Conservation (phyloP, 305 asterid genomes). For the Andrographis paniculata region DNA sequence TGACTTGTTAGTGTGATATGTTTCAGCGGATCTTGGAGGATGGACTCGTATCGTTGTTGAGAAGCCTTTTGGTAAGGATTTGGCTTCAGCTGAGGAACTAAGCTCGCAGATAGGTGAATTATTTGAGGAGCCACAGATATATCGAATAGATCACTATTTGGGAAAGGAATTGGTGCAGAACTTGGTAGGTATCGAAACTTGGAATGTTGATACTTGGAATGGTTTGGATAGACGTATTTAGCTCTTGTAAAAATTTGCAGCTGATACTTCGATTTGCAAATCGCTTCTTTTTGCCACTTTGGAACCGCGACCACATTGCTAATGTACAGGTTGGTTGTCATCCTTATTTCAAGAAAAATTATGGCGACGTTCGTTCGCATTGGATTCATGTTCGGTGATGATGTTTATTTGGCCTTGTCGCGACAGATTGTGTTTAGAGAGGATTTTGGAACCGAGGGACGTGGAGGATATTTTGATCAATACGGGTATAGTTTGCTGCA, state of each 20-base stretch:
- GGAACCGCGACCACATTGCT: slow-evolving; percentile 80
- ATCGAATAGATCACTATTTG: slow-evolving; percentile 93
- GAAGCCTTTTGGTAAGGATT: slow-evolving; percentile 98
- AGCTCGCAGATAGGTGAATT: slow-evolving; percentile 90
- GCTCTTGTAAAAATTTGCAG: slow-evolving; percentile 32
- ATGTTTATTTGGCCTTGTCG: slow-evolving; percentile 1
- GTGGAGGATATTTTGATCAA: slow-evolving; percentile 82
- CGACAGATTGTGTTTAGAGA: slow-evolving; percentile 73
- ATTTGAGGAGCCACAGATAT: slow-evolving; percentile 85
- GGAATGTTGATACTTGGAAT: too few species aligned
- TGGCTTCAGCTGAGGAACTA: slow-evolving; percentile 88
- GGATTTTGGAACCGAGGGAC: slow-evolving; percentile 85
- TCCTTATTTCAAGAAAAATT: slow-evolving; percentile 1
- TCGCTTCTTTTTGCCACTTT: slow-evolving; percentile 76
- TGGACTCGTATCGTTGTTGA: slow-evolving; percentile 97
- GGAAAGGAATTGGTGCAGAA: slow-evolving; percentile 98
- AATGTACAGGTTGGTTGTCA: slow-evolving; percentile 56
- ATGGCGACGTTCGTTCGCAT: slow-evolving; percentile 2
- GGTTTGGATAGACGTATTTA: slow-evolving; percentile 2
- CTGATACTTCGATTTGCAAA: slow-evolving; percentile 84
- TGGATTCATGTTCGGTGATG: slow-evolving; percentile 9
- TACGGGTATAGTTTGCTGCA: slow-evolving; percentile 42
- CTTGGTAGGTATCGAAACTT: slow-evolving; percentile 58
- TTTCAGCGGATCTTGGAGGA: slow-evolving; percentile 45
- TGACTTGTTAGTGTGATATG: slow-evolving; percentile 6